phyloP scores from a whole-genome alignment of 192 early-diverging fungal species.

The Backusella mclennaniae region DNA sequence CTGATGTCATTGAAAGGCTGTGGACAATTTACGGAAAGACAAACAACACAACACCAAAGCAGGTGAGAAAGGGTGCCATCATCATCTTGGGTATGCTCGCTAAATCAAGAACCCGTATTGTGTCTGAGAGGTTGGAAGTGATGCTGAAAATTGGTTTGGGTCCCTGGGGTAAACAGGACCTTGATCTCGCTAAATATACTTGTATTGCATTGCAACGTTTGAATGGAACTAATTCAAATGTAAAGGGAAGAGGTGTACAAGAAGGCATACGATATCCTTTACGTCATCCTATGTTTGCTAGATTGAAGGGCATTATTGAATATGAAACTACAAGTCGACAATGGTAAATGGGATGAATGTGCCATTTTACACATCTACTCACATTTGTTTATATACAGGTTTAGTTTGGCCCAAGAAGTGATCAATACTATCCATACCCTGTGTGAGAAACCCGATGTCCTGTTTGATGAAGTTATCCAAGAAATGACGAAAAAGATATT shows the following conservation, averaged over 20 bases:
- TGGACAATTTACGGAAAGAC: slow-evolving; percentile 74
- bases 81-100: slow-evolving; percentile 94
- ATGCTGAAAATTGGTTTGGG: slow-evolving; percentile 86
- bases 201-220: slow-evolving; percentile 93
- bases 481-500: slow-evolving; percentile 66
- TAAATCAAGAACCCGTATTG: slow-evolving; percentile 78
- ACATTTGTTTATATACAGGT: slow-evolving; percentile 60
- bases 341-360: slow-evolving; percentile 32
- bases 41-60: slow-evolving; percentile 61
- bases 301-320: slow-evolving; percentile 48
- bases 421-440: slow-evolving; percentile 91
- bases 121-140: slow-evolving; percentile 82
- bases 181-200: slow-evolving; percentile 83
- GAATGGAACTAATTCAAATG: slow-evolving; percentile 55
- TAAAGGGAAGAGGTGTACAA: slow-evolving; percentile 48
- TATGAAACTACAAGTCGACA: slow-evolving; percentile 43
- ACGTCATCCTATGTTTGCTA: slow-evolving; percentile 55
- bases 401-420: slow-evolving; percentile 89
- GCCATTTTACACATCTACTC: background rate
- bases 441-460: slow-evolving; percentile 85
- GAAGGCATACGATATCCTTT: slow-evolving; percentile 51
- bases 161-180: slow-evolving; percentile 75
- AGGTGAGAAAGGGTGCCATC: slow-evolving; percentile 83
- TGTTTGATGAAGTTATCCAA: slow-evolving; percentile 79
- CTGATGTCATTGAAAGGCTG: slow-evolving; percentile 71